Evolutionary conservation across 2,329 filamentous ascomycete genomes (phyloP).

Genomic region (Arthrinium phaeospermum): DNA sequence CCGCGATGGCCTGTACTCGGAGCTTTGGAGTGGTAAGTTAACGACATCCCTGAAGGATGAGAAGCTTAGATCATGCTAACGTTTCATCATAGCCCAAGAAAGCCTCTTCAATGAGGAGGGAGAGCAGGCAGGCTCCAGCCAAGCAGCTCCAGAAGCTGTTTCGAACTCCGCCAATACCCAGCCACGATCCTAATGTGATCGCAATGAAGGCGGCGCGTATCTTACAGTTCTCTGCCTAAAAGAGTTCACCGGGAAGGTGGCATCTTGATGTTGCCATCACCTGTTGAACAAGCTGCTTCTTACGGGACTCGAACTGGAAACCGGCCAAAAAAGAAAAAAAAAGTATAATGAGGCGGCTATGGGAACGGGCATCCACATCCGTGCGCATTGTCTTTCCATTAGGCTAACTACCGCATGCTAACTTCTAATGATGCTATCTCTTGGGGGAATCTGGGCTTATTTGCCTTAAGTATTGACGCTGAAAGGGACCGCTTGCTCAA

Average conservation of each 20-base stretch:
- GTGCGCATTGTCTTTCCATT: no score
- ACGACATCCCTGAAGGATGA: not conserved
- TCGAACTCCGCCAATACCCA: not conserved
- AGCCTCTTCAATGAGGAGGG: slow-evolving; percentile 46
- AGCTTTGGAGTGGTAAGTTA: slow-evolving; percentile 84
- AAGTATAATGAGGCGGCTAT: no score
- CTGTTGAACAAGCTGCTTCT: not conserved
- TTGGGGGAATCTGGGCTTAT: no score
- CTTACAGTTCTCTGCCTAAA: not conserved
- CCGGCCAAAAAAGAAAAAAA: no score
- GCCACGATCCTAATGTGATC: not conserved
- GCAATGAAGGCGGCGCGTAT: not conserved
- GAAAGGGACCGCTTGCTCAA: no score
- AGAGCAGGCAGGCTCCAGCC: not conserved
- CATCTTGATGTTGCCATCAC: not conserved
- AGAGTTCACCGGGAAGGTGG: not conserved
- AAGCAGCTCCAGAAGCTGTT: not conserved
- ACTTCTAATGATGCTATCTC: no score
- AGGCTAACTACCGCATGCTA: no score
- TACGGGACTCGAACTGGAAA: no score
- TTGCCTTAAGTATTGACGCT: no score
- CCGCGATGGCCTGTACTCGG: slow-evolving; percentile 78
- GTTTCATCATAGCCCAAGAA: slow-evolving; percentile 60
- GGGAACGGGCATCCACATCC: no score
- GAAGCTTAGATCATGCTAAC: slow-evolving; percentile 26